These are phyloP conservation scores for Colletotrichum viniferum DNA, from an alignment of 2,329 filamentous ascomycete genomes.

Conservation along the genomic window DNA sequence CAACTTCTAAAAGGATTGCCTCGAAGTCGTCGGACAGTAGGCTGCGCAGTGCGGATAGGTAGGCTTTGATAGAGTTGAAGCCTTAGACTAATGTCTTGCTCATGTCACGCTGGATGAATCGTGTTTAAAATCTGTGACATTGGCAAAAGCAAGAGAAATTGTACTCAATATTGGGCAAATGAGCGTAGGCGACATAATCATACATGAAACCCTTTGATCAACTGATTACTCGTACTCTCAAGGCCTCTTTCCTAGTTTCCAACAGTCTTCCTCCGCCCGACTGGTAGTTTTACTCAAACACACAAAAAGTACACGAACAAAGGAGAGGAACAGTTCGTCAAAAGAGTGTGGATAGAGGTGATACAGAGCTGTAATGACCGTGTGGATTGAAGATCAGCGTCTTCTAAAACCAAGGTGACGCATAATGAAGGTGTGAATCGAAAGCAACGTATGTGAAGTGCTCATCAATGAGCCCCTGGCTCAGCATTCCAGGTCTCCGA, in stretches of 20 bases:
- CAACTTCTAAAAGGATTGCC: accelerated
- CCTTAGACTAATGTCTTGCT: neutral
- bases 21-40: neutral
- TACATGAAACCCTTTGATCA: neutral
- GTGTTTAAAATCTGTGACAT: accelerated
- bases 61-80: neutral
- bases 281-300: neutral
- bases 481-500: neutral
- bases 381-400: neutral
- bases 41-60: neutral
- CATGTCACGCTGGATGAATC: accelerated
- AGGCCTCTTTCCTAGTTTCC: neutral
- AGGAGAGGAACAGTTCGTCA: neutral
- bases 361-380: accelerated
- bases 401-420: accelerated
- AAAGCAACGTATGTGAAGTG: neutral
- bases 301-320: neutral
- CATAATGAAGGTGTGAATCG: neutral
- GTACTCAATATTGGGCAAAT: accelerated
- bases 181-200: neutral
- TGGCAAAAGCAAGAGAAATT: accelerated
- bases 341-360: neutral
- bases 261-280: neutral
- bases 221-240: neutral
- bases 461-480: neutral